Evolutionary conservation across 192 early-diverging fungal species (phyloP), one percentile per base, ranked within the genome.

Genomic region (Umbelopsis ramanniana): DNA sequence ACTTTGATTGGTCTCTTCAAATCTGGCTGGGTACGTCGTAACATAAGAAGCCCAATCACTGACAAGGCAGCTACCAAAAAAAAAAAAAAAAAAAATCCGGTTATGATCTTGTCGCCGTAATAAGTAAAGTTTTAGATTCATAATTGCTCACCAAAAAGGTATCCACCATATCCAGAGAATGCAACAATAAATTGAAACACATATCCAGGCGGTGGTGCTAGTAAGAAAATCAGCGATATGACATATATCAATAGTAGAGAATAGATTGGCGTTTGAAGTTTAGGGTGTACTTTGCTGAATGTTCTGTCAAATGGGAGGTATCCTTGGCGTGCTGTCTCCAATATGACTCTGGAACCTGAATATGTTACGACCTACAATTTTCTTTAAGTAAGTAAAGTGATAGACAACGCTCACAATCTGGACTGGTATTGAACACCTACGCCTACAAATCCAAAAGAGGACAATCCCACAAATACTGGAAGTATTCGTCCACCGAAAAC

Each of bases 321-420:
- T 11, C 87, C 87, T 47, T 87, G 79, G 12, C 83, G 76, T 2
- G 87, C 81, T 5, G 87, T 80, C 50, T 83, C 87, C 55, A 88
- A 74, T 29, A 88, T 63, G 10, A 88, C 71, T 6, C 87, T 80
- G 14, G 83, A 84, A 14, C 55, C 55, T 52, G 45, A 43, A 17
- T 66, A 67, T 17, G 60, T 35, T 10, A 47, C 37, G 19, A 63
- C 68, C 43, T 45, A 19, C 40, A 12, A 12, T 7, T 12, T 11
- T 43, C 8, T 43, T 43, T 43, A 43, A 43, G 40, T 43, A 43
- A 43, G 11, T 5, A 43, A 7, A 7, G 40, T 43, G 40, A 2
- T 6, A 43, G 6, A 6, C 11, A 11, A 7, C 11, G 40, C 40
- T 43, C 6, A 43, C 6, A 12, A 43, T 12, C 1, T 43, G 40